Evolutionary conservation across 495 filamentous ascomycete species (phyloP), one percentile per base, ranked within the genome.

Genomic region (Lepidopterella palustris): DNA sequence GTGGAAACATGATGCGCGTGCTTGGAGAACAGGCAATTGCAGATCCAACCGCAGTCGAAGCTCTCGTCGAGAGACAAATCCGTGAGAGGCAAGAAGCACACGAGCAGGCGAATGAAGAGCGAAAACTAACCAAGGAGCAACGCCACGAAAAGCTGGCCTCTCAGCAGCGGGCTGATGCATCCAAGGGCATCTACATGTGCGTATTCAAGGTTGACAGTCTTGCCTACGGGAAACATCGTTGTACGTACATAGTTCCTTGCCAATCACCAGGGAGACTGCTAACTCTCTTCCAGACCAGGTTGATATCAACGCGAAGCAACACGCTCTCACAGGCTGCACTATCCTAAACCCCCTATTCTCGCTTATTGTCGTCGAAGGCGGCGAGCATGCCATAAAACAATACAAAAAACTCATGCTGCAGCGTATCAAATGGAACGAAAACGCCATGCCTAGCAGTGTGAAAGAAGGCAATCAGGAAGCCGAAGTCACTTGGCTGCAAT

Each of bases 21-120:
- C 77, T 97, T n/a, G 93, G 93, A 45, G 90, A 97, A 68, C 88
- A 96, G 71, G 93, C 93, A 2, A 92, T 99, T 64, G 95, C 95
- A 66, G 93, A 99, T 70, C 93, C 93, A 9, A 99, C 93, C 1
- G 93, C 93, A 20, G 92, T 97, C 28, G 93, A 99, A 74, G 91
- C 93, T 32, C 84, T 89, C 25, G 93, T 99, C 32, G 95, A 88
- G 73, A 78, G 83, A 23, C 89, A 97, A 66, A 96, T 99, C 47
- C 86, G 85, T 42, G 91, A 92, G 26, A 90, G 93, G 31, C 80
- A 84, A 45, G 76, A 85, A 49, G 79, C 84, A 57, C 93, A 99
- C 72, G 78, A 90, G 61, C 66, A 79, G 45, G 77, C 78, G 63
- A 99, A 99, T 72, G 88, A 91, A 64, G 87, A 89, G 52, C 85